phyloP scores from a whole-genome alignment of 495 filamentous ascomycete genomes.

The Podospora pseudocomata region DNA sequence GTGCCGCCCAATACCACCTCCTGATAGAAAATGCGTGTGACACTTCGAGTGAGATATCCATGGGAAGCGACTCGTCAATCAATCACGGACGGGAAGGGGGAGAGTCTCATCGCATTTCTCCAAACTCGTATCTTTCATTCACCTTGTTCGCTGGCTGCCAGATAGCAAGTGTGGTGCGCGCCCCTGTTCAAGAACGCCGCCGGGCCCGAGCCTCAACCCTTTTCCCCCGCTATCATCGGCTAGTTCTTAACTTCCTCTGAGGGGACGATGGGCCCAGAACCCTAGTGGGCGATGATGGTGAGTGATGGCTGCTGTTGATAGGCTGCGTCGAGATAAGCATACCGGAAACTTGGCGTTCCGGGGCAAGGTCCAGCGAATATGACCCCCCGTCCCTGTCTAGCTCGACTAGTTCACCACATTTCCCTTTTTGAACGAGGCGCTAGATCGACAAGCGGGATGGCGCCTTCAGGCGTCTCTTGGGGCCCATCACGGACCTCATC shows the following conservation, averaged over 20 bases:
- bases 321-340: constrained; percentile 4
- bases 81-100: not conserved
- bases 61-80: not conserved
- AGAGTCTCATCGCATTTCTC: not conserved
- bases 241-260: not conserved
- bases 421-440: constrained; percentile 8
- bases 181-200: not conserved
- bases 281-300: not conserved
- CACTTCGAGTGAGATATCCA: not conserved
- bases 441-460: constrained; percentile 9
- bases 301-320: constrained; percentile 6
- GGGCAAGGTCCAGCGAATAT: constrained; percentile 3
- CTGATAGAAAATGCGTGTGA: not conserved
- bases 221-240: not conserved
- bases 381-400: constrained; percentile 6
- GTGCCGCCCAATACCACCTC: not conserved
- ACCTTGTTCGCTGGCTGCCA: not conserved
- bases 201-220: constrained; percentile 2
- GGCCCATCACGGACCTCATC: not conserved
- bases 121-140: not conserved
- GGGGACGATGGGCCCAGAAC: constrained; percentile 1
- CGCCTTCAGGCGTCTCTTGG: not conserved
- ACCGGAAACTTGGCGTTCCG: constrained; percentile 5
- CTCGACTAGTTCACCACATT: constrained; percentile 4
- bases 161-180: not conserved